Evolutionary conservation across 495 filamentous ascomycete species (phyloP).

Genomic region (Rhizodiscina lignyota): DNA sequence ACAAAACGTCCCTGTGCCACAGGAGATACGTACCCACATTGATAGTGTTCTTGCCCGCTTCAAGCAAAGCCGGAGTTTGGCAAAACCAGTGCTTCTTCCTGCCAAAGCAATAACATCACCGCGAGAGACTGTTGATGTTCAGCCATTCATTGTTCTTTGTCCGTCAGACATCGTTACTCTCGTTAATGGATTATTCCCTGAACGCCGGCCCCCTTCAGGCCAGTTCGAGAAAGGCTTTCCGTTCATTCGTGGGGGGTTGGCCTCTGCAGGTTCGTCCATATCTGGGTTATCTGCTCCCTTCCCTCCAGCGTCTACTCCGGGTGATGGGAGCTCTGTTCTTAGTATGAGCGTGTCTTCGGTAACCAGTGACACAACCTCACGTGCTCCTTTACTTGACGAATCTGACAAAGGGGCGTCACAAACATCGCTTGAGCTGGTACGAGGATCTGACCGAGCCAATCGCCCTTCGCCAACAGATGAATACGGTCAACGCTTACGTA

Average conservation of each 20-base stretch:
- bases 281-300: slow-evolving; percentile 39
- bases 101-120: slow-evolving; percentile 53
- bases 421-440: slow-evolving; percentile 1
- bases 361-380: slow-evolving; percentile 48
- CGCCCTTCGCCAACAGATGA: slow-evolving; percentile 18
- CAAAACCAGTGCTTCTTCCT: slow-evolving; percentile 44
- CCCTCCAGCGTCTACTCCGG: slow-evolving; percentile 8
- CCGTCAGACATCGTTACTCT: slow-evolving; percentile 57
- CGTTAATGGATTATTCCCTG: slow-evolving; percentile 55
- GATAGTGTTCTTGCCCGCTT: slow-evolving; percentile 60
- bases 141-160: slow-evolving; percentile 55
- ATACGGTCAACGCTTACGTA: slow-evolving; percentile 26
- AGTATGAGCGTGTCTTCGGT: slow-evolving; percentile 52
- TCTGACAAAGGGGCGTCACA: slow-evolving; percentile 10
- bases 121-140: slow-evolving; percentile 51
- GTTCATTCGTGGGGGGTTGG: slow-evolving; percentile 27
- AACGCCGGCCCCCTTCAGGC: slow-evolving; percentile 36
- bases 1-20: slow-evolving; percentile 41
- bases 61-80: slow-evolving; percentile 31
- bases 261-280: slow-evolving; percentile 49
- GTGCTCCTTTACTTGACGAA: slow-evolving; percentile 44
- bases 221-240: slow-evolving; percentile 24
- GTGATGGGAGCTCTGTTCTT: slow-evolving; percentile 33
- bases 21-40: slow-evolving; percentile 53
- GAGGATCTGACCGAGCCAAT: slow-evolving; percentile 3